Percentiles rank a stretch among this genome's conserved stretches.
These are phyloP conservation scores for Pichia phayaonensis DNA, from an alignment of 805 yeast species.

Conservation along the genomic window DNA sequence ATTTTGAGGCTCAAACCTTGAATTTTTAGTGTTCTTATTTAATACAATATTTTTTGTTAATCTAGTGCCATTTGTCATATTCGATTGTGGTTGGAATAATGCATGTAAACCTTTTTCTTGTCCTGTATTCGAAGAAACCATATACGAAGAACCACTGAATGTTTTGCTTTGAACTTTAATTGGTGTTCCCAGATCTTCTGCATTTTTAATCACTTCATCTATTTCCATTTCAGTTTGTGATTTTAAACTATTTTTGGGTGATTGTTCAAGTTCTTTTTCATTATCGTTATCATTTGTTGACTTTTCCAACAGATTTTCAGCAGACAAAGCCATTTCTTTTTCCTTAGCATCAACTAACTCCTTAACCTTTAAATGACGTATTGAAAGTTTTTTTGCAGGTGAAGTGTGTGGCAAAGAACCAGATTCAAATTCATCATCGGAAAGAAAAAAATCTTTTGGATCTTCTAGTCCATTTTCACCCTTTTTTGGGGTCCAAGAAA, in stretches of 20 bases:
- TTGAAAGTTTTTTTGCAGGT: constrained; percentile 10
- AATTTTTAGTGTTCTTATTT: constrained; percentile 14
- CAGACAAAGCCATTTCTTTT: neutral
- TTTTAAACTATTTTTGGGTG: neutral
- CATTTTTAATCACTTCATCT: constrained; percentile 25
- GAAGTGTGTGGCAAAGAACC: constrained; percentile 8
- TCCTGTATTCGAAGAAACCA: neutral
- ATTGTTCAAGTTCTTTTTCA: neutral
- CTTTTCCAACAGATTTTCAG: neutral
- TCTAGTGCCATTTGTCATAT: constrained; percentile 2
- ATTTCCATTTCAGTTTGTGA: constrained; percentile 14
- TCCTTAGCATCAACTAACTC: neutral
- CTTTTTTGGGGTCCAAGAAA: constrained; percentile 32
- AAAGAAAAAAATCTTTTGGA: constrained; percentile 54
- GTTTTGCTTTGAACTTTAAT: constrained; percentile 17
- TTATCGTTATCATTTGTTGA: constrained; percentile 6
- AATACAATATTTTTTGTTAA: constrained; percentile 26
- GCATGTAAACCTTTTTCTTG: neutral
- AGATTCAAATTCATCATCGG: constrained; percentile 38
- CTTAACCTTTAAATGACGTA: constrained; percentile 1
- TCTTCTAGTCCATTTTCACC: constrained; percentile 63
- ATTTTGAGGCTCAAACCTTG: constrained; percentile 11
- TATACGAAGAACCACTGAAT: constrained; percentile 15
- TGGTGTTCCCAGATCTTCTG: constrained; percentile 26
- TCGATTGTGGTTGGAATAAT: neutral